Evolutionary conservation across 2,329 filamentous ascomycete genomes (phyloP), one percentile per base, ranked within the genome.

Genomic region (Phaeosphaeriaceae sp.): DNA sequence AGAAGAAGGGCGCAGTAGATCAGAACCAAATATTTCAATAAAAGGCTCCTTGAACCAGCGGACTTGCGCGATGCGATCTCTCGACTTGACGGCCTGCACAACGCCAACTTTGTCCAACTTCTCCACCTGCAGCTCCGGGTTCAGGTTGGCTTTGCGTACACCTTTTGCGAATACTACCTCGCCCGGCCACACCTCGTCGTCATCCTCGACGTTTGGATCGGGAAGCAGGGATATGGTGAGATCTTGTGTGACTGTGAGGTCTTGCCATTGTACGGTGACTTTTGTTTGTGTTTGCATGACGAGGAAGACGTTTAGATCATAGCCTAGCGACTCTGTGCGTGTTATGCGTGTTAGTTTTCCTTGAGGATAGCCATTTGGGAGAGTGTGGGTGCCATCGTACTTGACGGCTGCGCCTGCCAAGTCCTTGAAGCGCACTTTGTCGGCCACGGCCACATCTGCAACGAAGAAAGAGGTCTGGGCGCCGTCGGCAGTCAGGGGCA

Each of bases 181-280:
- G 7, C 82, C 82, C 3, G 83, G 82, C 76, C 81, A 83, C 1
- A 83, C 76, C 41, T 77, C 75, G 47, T 85, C 81, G 45, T 83
- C 77, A 38, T 84, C 81, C 44, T 82, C 80, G 6, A 81, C 72
- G 33, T 78, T 77, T 1, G 73, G 66, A 44, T 82, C 80, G 1
- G 79, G 79, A 3, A 81, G 68, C 3, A 86, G 59, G 6, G 73
- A 63, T 7, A 73, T 76, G 34, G 78, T 77, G 11, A 65, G 43
- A 33, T 83, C 75, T 21, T 74, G 72, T 0, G 80, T 81, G 23
- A 79, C 70, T 7, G 76, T 76, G 13, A 80, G 73, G 60, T 86
- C 81, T 58, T 86, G 83, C 84, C 84, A 87, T 52, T 80, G 78
- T 4, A 86, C 79, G 1, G 72, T 78, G 11, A 79, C 78, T n/a